These are phyloP conservation scores for Fusarium buharicum DNA, from an alignment of 2,329 filamentous ascomycete genomes.

Conservation along the genomic window DNA sequence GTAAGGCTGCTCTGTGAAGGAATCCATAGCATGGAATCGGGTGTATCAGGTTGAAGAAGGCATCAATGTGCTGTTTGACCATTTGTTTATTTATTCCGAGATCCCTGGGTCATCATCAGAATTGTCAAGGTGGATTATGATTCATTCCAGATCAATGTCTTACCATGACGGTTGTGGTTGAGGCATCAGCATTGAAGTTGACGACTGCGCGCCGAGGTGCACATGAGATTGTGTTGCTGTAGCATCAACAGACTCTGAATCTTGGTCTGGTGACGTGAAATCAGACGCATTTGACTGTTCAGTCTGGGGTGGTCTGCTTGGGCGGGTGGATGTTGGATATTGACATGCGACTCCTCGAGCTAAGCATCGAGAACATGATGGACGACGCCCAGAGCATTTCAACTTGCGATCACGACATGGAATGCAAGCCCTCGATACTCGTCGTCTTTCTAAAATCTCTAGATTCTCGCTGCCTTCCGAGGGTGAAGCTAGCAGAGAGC, in stretches of 20 bases:
- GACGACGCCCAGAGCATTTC: constrained; percentile 18
- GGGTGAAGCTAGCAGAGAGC: neutral
- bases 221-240: neutral
- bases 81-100: constrained; percentile 5
- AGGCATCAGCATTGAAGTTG: neutral
- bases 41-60: constrained; percentile 25
- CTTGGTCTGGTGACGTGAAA: neutral
- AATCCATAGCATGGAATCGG: constrained; percentile 25
- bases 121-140: rapidly evolving
- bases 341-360: neutral
- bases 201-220: neutral
- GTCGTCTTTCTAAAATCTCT: constrained; percentile 6
- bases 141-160: rapidly evolving
- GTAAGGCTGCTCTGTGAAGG: constrained; percentile 20
- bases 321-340: constrained; percentile 3
- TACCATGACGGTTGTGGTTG: neutral
- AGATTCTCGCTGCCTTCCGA: neutral
- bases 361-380: constrained; percentile 12
- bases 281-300: neutral
- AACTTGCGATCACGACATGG: constrained; percentile 20
- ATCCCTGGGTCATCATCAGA: neutral
- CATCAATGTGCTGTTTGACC: constrained; percentile 25
- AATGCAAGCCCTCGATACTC: constrained; percentile 20
- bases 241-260: neutral
- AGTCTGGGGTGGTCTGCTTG: neutral